Evolutionary conservation across 441 rosid species (phyloP).

Genomic region (Flueggea neowawraea): DNA sequence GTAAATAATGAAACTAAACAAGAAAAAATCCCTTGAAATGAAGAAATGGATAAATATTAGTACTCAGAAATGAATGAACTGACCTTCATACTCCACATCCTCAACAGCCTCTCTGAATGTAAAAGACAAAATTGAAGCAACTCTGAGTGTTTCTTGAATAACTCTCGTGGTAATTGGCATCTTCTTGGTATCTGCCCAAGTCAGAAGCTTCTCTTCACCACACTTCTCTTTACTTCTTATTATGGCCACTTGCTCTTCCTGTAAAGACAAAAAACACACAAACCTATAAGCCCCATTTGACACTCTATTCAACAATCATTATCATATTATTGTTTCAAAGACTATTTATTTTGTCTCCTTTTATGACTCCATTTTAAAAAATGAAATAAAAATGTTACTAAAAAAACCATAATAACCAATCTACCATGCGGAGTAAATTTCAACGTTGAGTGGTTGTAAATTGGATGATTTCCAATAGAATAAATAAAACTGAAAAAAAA

Average conservation of each 20-base stretch:
- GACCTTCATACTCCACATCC: conserved; percentile 93
- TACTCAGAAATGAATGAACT: not conserved
- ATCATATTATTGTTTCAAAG: not conserved
- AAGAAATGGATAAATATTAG: no score
- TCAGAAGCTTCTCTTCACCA: conserved; percentile 39
- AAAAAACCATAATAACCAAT: no score
- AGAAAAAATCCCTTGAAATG: not conserved
- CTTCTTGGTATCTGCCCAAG: conserved; percentile 80
- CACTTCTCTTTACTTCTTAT: conserved; percentile 31
- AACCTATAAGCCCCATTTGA: not conserved
- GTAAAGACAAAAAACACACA: conserved; percentile 12
- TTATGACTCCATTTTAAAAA: not conserved
- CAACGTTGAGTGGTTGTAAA: no score
- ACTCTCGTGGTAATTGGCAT: conserved; percentile 89
- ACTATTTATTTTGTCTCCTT: not conserved
- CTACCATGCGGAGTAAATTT: no score
- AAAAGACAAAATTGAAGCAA: conserved; percentile 88
- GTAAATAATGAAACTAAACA: not conserved
- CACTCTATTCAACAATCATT: not conserved
- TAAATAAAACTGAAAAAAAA: no score
- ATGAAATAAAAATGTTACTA: no score
- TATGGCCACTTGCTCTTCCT: conserved; percentile 90
- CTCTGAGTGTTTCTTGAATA: conserved; percentile 86
- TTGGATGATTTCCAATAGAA: no score
- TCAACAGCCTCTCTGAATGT: conserved; percentile 97